A percentile compares a stretch with the other conserved stretches of the same genome.
phyloP scores from a whole-genome alignment of 2,329 filamentous ascomycete species.

The Aspergillus fischeri region DNA sequence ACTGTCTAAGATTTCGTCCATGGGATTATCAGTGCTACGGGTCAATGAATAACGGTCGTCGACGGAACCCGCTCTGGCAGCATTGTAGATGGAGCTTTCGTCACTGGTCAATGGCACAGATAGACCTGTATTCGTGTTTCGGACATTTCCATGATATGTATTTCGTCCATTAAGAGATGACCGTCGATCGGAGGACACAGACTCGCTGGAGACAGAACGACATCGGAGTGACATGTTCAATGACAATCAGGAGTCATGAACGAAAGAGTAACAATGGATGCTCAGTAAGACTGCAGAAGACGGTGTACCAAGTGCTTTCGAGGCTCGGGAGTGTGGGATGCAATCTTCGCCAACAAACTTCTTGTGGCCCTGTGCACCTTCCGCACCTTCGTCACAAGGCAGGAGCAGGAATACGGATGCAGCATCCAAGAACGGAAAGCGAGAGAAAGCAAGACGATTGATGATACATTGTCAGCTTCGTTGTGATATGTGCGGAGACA shows the following conservation, averaged over 20 bases:
- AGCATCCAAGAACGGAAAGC: neutral
- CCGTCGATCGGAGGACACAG: neutral
- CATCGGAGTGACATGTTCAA: neutral
- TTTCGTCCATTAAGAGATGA: neutral
- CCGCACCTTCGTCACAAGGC: neutral
- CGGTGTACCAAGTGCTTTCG: too few species aligned
- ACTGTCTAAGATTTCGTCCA: slow-evolving; percentile 18
- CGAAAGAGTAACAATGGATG: neutral
- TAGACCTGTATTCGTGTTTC: slow-evolving; percentile 5
- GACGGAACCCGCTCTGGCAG: slow-evolving; percentile 27
- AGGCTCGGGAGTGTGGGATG: neutral
- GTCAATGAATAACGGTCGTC: slow-evolving; percentile 15
- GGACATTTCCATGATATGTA: neutral
- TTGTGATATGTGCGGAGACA: slow-evolving; percentile 11
- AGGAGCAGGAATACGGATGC: neutral
- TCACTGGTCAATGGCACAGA: slow-evolving; percentile 31
- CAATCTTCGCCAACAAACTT: neutral
- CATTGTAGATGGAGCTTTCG: slow-evolving; percentile 37
- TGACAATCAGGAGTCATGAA: neutral
- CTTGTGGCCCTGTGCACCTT: neutral
- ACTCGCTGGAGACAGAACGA: neutral
- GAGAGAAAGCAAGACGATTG: neutral
- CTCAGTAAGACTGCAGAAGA: neutral
- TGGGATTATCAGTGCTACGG: slow-evolving; percentile 3
- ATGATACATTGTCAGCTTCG: neutral